Evolutionary conservation across 2,329 filamentous ascomycete species (phyloP).

Genomic region (Ophiocordyceps camponoti-leonardi): DNA sequence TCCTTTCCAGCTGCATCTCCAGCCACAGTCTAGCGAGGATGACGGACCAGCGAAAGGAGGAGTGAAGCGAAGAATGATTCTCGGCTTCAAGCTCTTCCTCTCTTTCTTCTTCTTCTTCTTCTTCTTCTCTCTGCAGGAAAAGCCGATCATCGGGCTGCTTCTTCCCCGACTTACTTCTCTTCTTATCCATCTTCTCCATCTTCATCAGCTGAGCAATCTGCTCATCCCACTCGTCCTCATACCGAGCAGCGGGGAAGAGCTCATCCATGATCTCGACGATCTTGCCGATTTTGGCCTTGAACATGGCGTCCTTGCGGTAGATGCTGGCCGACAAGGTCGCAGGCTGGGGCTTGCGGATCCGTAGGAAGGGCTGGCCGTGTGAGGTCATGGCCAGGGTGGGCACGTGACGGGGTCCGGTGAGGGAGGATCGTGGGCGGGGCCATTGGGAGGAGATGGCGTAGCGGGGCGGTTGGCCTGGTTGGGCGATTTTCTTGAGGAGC

Average conservation of each 20-base stretch:
- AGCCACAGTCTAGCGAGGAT: constrained; percentile 15
- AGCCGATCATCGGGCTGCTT: too few relatives aligned
- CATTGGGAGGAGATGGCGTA: constrained; percentile 27
- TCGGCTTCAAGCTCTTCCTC: too few relatives aligned
- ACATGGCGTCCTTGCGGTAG: constrained; percentile 27
- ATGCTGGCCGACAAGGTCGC: constrained; percentile 39
- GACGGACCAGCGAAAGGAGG: constrained; percentile 12
- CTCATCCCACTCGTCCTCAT: constrained; percentile 33
- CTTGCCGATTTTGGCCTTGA: constrained; percentile 21
- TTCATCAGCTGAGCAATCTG: background rate
- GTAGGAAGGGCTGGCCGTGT: constrained; percentile 44
- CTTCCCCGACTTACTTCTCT: too few relatives aligned
- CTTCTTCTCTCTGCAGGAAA: too few relatives aligned
- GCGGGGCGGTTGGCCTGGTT: constrained; percentile 18
- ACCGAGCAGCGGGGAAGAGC: constrained; percentile 8
- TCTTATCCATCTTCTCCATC: background rate
- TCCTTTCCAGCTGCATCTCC: constrained; percentile 12
- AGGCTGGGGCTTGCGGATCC: constrained; percentile 49
- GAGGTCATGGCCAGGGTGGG: constrained; percentile 38
- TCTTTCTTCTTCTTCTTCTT: too few relatives aligned
- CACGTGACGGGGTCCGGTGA: constrained; percentile 22
- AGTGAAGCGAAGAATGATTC: background rate
- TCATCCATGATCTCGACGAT: constrained; percentile 23
- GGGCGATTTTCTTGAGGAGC: constrained; percentile 16
- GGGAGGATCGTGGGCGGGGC: constrained; percentile 28